Base-by-base conservation (phyloP, 2,329 filamentous ascomycete genomes). In the Mariannaea sp. region DNA sequence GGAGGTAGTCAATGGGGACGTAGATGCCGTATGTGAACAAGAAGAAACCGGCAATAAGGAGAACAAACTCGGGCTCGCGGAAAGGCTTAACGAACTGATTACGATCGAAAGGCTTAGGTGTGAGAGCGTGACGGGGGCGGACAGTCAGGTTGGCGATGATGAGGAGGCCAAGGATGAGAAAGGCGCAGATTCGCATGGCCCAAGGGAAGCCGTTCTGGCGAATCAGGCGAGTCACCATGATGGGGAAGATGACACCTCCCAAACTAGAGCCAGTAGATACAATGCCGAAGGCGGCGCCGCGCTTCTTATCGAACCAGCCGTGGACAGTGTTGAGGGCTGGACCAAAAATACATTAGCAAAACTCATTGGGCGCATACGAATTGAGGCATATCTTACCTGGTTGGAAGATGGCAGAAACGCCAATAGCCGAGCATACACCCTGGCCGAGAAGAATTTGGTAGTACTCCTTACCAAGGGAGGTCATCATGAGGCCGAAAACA, bases 401-500 rank as follows among this genome's bases (percentile, higher is more conserved):
- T 36, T 70, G 64, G 30, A 72, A 71, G 38, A 72, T 64, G 41
- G 67, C 66, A 3, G 66, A 65, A 4, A 70, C 57, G 10, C 74
- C 67, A 30, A 73, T 59, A 8, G 70, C 69, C 5, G 68, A 71
- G 47, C 68, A 74, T 0, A 76, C 60, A 1, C 71, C 71, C 46
- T 77, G 75, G 0, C 72, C 65, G 0, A 77, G 57, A 5, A 77
- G 60, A n/a, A 77, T 70, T 33, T 77, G 75, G 38, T 71, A 76
- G 55, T 76, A 77, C 19, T 74, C 44, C 0, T 54, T 69, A 2
- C 65, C 64, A 9, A 87, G 66, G 4, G 76, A 80, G 0, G 81
- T 76, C 82, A 87, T 85, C 81, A 88, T 86, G 2, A 87, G 64
- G 3, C 82, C 80, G 46, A 87, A 80, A 8, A 87, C 77, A 49